Evolutionary conservation across 306 rosid genomes (phyloP).

Genomic region (Vachellia collinsii): DNA sequence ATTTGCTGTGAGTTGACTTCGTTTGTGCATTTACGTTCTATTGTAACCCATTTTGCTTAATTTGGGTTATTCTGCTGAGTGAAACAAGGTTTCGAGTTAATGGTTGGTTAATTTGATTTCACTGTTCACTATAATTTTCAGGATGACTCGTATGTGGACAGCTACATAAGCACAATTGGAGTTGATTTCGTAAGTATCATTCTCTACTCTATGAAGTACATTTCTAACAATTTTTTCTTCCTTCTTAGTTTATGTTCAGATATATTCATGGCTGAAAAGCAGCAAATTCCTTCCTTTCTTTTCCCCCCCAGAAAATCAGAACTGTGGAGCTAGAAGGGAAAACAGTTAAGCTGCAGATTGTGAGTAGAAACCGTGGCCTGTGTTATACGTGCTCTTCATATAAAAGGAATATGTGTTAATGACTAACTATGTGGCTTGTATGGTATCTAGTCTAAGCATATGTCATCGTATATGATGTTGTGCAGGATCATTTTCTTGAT

Average conservation of each 20-base stretch:
- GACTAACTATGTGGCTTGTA: background rate
- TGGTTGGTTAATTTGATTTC: no score
- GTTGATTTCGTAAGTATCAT: no score
- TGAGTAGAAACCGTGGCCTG: slow-evolving; percentile 44
- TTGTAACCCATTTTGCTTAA: no score
- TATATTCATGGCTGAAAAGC: background rate
- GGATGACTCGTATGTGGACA: no score
- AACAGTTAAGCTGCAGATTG: slow-evolving; percentile 95
- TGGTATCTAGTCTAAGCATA: background rate
- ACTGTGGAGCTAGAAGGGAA: slow-evolving; percentile 90
- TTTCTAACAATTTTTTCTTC: no score
- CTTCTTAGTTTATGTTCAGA: background rate
- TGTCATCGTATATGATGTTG: background rate
- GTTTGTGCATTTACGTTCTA: no score
- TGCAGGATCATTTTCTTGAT: background rate
- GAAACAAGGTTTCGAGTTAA: no score
- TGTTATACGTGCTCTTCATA: background rate
- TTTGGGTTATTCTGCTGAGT: no score
- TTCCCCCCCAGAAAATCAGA: slow-evolving; percentile 86
- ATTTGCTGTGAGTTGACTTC: no score
- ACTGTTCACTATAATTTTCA: no score
- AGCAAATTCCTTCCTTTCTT: background rate
- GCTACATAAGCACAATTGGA: no score
- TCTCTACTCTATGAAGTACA: no score
- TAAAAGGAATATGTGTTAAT: background rate